Conservation (phyloP, 805 yeast genomes). For the Teunomyces panamensis region DNA sequence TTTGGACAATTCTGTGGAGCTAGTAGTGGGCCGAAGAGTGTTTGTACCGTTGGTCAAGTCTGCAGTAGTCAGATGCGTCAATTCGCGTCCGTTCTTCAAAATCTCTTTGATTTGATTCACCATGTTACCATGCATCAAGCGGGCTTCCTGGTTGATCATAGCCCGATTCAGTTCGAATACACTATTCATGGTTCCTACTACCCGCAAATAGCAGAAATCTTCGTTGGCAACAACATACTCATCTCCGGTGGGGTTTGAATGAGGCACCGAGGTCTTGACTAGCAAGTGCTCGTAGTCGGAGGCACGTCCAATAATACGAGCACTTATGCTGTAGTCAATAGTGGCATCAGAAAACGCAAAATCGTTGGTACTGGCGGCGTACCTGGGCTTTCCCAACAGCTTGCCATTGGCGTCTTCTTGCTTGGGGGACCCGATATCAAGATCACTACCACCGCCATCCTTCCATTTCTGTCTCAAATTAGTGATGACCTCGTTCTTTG, state of each 20-base stretch:
- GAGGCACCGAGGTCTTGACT: slow-evolving; percentile 11
- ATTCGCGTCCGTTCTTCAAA: slow-evolving; percentile 24
- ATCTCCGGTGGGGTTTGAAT: slow-evolving; percentile 15
- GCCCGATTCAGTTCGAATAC: slow-evolving; percentile 27
- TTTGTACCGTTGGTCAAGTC: neutral
- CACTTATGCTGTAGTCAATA: slow-evolving; percentile 32
- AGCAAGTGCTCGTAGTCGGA: slow-evolving; percentile 24
- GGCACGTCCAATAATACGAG: slow-evolving; percentile 37
- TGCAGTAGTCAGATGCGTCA: slow-evolving; percentile 1
- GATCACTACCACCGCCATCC: slow-evolving; percentile 7
- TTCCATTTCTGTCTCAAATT: slow-evolving; percentile 25
- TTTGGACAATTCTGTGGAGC: slow-evolving; percentile 25
- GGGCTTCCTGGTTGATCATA: slow-evolving; percentile 32
- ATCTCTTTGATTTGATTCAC: slow-evolving; percentile 26
- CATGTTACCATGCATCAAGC: slow-evolving; percentile 27
- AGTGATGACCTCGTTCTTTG: slow-evolving; percentile 26
- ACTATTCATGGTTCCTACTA: slow-evolving; percentile 21
- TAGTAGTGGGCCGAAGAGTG: slow-evolving; percentile 15
- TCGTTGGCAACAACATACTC: slow-evolving; percentile 33
- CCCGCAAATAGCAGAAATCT: slow-evolving; percentile 22
- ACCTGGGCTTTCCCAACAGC: slow-evolving; percentile 7
- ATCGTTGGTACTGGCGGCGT: slow-evolving; percentile 23
- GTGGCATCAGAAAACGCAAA: slow-evolving; percentile 28
- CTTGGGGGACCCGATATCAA: slow-evolving; percentile 6
- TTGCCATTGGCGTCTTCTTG: slow-evolving; percentile 6